A percentile compares a stretch with the other conserved stretches of the same genome.
Conservation (phyloP, 352 stramenopile genomes). For the Phytophthora sp. region DNA sequence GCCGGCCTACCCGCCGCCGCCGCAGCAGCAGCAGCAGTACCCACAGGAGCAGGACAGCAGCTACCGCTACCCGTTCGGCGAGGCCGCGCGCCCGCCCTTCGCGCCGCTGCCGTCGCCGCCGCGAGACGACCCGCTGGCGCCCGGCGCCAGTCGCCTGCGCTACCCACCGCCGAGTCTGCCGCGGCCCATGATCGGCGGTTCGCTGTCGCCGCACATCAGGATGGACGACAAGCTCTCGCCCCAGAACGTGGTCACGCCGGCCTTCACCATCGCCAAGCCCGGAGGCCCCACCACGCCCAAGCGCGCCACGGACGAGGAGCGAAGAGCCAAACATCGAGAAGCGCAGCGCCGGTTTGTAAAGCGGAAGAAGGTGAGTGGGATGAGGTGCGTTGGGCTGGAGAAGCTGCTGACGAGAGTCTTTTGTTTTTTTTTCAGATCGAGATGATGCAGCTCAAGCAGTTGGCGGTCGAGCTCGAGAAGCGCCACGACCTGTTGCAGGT, state of each 20-base stretch:
- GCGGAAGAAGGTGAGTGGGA: slow-evolving; percentile 50
- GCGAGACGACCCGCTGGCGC: slow-evolving; percentile 10
- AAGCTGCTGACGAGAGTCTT: neutral
- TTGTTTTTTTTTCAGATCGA: slow-evolving; percentile 29
- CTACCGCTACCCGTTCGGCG: slow-evolving; percentile 28
- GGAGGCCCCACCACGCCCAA: slow-evolving; percentile 12
- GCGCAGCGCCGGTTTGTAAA: slow-evolving; percentile 56
- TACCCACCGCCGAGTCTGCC: slow-evolving; percentile 31
- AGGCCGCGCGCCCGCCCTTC: slow-evolving; percentile 20
- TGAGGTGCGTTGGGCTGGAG: neutral
- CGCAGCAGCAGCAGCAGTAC: slow-evolving; percentile 8
- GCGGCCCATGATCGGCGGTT: slow-evolving; percentile 17
- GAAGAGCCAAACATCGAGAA: slow-evolving; percentile 60
- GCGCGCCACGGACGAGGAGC: slow-evolving; percentile 52
- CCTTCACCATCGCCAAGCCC: slow-evolving; percentile 13
- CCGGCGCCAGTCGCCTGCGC: slow-evolving; percentile 4
- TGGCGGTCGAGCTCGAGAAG: slow-evolving; percentile 39
- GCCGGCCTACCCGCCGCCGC: slow-evolving; percentile 19
- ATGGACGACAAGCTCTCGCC: slow-evolving; percentile 15
- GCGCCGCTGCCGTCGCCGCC: slow-evolving; percentile 29
- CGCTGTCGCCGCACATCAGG: slow-evolving; percentile 22
- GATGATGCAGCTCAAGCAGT: slow-evolving; percentile 43
- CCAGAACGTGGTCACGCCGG: slow-evolving; percentile 4
- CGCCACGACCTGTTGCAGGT: slow-evolving; percentile 34
- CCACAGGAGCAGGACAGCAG: slow-evolving; percentile 23